Percentiles rank a stretch among this genome's conserved stretches.
Conservation (phyloP, 2,329 filamentous ascomycete species). For the Whalleya microplaca region DNA sequence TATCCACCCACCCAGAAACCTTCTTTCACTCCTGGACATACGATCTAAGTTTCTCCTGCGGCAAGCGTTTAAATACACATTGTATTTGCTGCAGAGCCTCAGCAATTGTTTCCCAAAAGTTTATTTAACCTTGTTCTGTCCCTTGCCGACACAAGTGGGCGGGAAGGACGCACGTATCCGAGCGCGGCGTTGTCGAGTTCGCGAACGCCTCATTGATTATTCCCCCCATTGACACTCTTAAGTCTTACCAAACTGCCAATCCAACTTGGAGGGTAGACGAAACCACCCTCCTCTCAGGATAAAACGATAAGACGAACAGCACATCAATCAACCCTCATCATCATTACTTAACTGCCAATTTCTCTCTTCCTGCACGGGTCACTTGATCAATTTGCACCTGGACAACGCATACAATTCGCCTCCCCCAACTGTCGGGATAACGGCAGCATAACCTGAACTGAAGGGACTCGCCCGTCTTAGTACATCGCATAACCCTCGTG, state of each 20-base stretch:
- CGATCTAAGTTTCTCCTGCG: background rate
- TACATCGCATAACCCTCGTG: constrained; percentile 29
- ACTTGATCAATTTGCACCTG: constrained; percentile 18
- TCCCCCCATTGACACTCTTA: constrained; percentile 3
- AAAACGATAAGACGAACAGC: constrained; percentile 22
- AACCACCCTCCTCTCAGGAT: constrained; percentile 17
- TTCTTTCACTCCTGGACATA: background rate
- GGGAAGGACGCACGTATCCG: constrained; percentile 15
- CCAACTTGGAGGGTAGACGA: constrained; percentile 19
- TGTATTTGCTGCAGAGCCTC: background rate
- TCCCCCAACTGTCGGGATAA: background rate
- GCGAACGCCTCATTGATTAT: constrained; percentile 8
- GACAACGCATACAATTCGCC: constrained; percentile 21
- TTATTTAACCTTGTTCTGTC: background rate
- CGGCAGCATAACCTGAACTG: too few species aligned
- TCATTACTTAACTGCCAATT: background rate
- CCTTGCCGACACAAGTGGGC: constrained; percentile 8
- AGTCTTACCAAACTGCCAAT: constrained; percentile 11
- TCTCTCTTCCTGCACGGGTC: constrained; percentile 10
- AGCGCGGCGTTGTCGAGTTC: constrained; percentile 12
- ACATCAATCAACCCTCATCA: constrained; percentile 10
- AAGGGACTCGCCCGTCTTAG: background rate
- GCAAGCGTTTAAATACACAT: background rate
- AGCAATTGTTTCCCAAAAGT: background rate
- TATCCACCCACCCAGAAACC: constrained; percentile 14